Percentiles rank a stretch among this genome's conserved stretches.
Evolutionary conservation across 768 basidiomycete genomes (phyloP).

Genomic region (Strobilomyces dryophilus): DNA sequence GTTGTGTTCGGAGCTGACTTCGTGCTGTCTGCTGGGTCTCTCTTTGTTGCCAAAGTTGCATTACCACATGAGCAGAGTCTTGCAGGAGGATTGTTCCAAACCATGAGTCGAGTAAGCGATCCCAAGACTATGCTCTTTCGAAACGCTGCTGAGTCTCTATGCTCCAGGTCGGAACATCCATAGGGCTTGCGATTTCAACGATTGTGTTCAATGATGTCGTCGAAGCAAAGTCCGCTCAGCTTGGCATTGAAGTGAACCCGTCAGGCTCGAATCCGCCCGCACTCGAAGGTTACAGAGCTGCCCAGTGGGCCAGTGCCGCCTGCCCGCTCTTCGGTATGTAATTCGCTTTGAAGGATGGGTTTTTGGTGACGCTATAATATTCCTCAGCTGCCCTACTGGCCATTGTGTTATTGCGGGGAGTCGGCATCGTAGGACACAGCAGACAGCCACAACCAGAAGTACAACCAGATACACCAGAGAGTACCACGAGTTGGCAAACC

Average conservation of each 20-base stretch:
- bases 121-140: background rate
- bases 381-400: slow-evolving; percentile 30
- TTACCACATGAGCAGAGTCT: slow-evolving; percentile 70
- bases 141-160: background rate
- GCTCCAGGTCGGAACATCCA: slow-evolving; percentile 56
- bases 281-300: slow-evolving; percentile 54
- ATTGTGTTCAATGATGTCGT: slow-evolving; percentile 61
- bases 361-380: background rate
- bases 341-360: background rate
- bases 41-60: slow-evolving; percentile 69
- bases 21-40: slow-evolving; percentile 65
- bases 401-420: slow-evolving; percentile 36
- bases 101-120: slow-evolving; percentile 60
- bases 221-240: slow-evolving; percentile 24
- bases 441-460: slow-evolving; percentile 2
- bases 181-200: slow-evolving; percentile 69
- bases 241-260: slow-evolving; percentile 31
- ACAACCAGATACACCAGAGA: slow-evolving; percentile 23
- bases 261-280: slow-evolving; percentile 33
- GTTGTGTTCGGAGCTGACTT: slow-evolving; percentile 77
- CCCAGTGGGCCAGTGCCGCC: slow-evolving; percentile 61
- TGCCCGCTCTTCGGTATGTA: slow-evolving; percentile 55
- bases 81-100: slow-evolving; percentile 75
- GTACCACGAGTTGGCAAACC: slow-evolving; percentile 1
- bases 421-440: slow-evolving; percentile 38